Evolutionary conservation across 805 yeast species (phyloP).

Genomic region (Candida ascalaphidarum): DNA sequence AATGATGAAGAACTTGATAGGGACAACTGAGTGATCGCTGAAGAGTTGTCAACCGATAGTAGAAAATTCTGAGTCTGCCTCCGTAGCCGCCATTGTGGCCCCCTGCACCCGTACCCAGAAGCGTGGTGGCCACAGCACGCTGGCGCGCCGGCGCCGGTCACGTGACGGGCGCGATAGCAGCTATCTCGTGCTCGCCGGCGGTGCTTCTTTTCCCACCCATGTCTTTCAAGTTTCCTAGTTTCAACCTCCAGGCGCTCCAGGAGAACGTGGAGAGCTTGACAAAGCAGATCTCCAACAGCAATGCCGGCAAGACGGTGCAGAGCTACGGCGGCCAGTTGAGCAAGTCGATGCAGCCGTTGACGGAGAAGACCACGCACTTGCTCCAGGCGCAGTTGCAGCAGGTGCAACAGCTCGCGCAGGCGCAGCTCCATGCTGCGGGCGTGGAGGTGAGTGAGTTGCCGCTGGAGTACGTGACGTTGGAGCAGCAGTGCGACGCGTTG

Average conservation of each 20-base stretch:
- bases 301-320: constrained; percentile 25
- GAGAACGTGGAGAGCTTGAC: constrained; percentile 35
- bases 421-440: constrained; percentile 20
- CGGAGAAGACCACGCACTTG: constrained; percentile 51
- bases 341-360: constrained; percentile 41
- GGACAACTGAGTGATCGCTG: too few relatives aligned
- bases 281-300: constrained; percentile 23
- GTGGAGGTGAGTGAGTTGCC: constrained; percentile 70
- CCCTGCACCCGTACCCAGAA: too few relatives aligned
- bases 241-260: constrained; percentile 30
- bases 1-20: too few relatives aligned
- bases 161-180: too few relatives aligned
- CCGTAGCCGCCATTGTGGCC: too few relatives aligned
- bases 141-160: too few relatives aligned
- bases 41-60: too few relatives aligned
- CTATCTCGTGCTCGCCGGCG: too few relatives aligned
- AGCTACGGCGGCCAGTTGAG: constrained; percentile 29
- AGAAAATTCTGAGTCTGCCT: too few relatives aligned
- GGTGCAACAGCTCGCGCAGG: constrained; percentile 30
- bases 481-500: constrained; percentile 56
- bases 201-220: constrained; percentile 11
- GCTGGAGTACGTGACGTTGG: constrained; percentile 60
- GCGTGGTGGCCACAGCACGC: too few relatives aligned
- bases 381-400: constrained; percentile 56
- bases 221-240: constrained; percentile 32